These are phyloP conservation scores for Conticribra weissflogii DNA, from an alignment of 108 stramenopile species.

Conservation along the genomic window DNA sequence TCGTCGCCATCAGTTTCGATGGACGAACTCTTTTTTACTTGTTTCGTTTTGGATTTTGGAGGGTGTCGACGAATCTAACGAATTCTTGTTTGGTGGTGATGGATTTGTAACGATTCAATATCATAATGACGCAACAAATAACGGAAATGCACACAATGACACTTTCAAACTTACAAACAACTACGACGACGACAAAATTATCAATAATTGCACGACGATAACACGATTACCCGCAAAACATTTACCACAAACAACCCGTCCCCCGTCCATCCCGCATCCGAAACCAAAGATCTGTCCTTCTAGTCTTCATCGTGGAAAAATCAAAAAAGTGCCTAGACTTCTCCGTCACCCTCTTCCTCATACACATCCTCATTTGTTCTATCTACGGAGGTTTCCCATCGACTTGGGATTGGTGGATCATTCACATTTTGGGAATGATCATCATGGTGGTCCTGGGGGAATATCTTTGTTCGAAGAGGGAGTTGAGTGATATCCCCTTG, in stretches of 20 bases:
- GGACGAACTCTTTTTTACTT: too few relatives aligned
- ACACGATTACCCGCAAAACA: background rate
- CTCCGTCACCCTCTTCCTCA: slow-evolving; percentile 75
- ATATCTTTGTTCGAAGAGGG: slow-evolving; percentile 76
- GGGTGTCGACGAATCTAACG: too few relatives aligned
- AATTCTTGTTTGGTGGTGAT: too few relatives aligned
- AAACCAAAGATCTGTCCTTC: slow-evolving; percentile 48
- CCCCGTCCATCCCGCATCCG: too few relatives aligned
- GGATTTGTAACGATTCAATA: too few relatives aligned
- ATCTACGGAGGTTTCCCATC: slow-evolving; percentile 69
- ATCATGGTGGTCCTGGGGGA: slow-evolving; percentile 83
- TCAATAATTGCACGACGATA: too few relatives aligned
- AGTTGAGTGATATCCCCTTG: slow-evolving; percentile 84
- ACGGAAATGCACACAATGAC: too few relatives aligned
- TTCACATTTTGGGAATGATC: slow-evolving; percentile 74
- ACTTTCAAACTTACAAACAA: too few relatives aligned
- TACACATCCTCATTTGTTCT: slow-evolving; percentile 65
- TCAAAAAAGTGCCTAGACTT: slow-evolving; percentile 88
- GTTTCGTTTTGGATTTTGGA: too few relatives aligned
- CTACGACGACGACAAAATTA: too few relatives aligned
- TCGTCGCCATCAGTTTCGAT: too few relatives aligned
- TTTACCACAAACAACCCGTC: background rate
- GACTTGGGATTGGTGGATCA: slow-evolving; percentile 86
- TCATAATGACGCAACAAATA: too few relatives aligned
- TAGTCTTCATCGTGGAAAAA: slow-evolving; percentile 67